Evolutionary conservation across 2,329 filamentous ascomycete species (phyloP), one percentile per base, ranked within the genome.

Genomic region (Dactylellina leptospora): DNA sequence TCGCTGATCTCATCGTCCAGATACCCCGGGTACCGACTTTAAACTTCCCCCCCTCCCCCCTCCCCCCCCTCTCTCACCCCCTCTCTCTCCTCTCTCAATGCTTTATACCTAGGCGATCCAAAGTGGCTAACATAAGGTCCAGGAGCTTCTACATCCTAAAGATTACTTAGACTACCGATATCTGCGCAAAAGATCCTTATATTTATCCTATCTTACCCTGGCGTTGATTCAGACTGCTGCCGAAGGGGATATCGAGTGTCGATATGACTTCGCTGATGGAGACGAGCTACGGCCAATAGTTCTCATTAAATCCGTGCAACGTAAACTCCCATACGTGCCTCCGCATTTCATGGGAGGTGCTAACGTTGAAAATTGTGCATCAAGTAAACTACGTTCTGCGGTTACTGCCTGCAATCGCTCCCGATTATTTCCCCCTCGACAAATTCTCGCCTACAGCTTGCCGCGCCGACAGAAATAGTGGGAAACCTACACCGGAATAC

Each of bases 91-190:
- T 53, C 22, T 50, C 16, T 20, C 18, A 23, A n/a, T 33, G 10
- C 16, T 11, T 1, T 16, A 25, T 5, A 2, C 23, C 6, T 23
- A n/a, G 1, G 3, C 16, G 33, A 36, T 2, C 13, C 6, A 8
- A 9, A 18, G 50, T 40, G 4, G 16, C 56, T 71, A 58, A 71
- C 28, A n/a, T 3, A 13, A n/a, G 4, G 9, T 20, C 8, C 9
- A 71, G 64, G 18, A 40, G 1, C 33, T 55, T 0, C 27, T 71
- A 9, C 30, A 53, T 16, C 44, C 56, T 11, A 51, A 58, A 42
- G 64, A 71, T 48, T 62, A 62, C 30, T 20, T 62, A 8, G 56
- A 71, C 4, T 62, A 56, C 25, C 48, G 56, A 10, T 71, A 71
- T 42, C 36, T 58, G n/a, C 22, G 50, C 20, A 71, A 71, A 22